Conservation (phyloP, 176 grass and related monocot genomes). For the Echinochloa phyllopogon region DNA sequence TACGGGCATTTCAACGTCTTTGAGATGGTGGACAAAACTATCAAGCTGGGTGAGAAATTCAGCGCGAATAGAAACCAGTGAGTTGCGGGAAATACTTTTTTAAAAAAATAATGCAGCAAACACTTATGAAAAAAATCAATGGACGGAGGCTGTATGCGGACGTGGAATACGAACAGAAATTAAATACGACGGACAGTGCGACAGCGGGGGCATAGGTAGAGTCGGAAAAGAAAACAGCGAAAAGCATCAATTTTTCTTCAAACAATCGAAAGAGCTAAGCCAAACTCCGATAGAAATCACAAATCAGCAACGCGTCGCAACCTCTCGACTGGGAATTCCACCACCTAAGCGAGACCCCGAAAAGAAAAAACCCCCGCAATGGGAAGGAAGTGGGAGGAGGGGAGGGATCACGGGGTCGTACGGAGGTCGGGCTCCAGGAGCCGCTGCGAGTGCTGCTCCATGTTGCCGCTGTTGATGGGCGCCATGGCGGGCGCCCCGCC, state of each 20-base stretch:
- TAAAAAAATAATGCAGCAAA: background rate
- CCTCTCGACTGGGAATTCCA: conserved; percentile 14
- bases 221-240: background rate
- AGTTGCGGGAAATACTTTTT: background rate
- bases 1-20: background rate
- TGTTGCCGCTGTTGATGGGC: conserved; percentile 82
- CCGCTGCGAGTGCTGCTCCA: conserved; percentile 90
- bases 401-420: conserved; percentile 35
- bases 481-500: conserved; percentile 57
- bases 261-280: background rate
- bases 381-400: background rate
- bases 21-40: background rate
- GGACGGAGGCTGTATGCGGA: background rate
- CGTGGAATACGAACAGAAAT: background rate
- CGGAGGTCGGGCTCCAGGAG: conserved; percentile 86
- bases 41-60: background rate
- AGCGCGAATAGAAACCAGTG: background rate
- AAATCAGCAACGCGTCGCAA: background rate
- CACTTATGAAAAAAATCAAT: background rate
- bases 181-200: background rate
- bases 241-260: background rate
- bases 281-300: background rate
- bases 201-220: background rate
- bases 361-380: background rate
- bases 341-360: background rate